Conservation (phyloP, 2,329 filamentous ascomycete genomes). For the Xylaria sp. region DNA sequence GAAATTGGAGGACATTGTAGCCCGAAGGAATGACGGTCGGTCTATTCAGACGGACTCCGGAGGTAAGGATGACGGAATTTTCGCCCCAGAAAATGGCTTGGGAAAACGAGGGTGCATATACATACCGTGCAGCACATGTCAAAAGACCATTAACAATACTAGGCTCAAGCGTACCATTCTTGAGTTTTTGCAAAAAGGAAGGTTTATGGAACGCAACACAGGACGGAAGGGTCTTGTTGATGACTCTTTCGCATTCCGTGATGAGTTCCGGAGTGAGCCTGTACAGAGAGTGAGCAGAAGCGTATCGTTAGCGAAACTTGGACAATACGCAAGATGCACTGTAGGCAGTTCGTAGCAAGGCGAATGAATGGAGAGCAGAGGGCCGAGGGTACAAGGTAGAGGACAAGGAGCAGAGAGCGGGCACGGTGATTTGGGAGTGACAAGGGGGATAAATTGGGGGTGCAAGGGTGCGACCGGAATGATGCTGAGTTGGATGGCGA, state of each 20-base stretch:
- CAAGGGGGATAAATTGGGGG: conserved; percentile 31
- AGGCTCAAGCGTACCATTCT: conserved; percentile 65
- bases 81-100: neutral
- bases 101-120: conserved; percentile 22
- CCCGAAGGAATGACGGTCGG: conserved; percentile 36
- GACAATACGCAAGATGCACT: conserved; percentile 7
- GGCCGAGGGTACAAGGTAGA: neutral
- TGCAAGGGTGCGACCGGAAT: conserved; percentile 29
- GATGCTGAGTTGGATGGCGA: conserved; percentile 37
- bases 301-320: conserved; percentile 29
- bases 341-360: neutral
- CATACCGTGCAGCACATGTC: conserved; percentile 68
- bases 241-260: conserved; percentile 69
- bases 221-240: conserved; percentile 69
- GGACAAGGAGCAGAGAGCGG: conserved; percentile 7
- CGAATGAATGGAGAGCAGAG: conserved; percentile 14
- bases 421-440: conserved; percentile 19
- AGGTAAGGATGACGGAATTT: conserved; percentile 31
- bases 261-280: conserved; percentile 68
- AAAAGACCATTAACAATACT: conserved; percentile 69
- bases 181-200: conserved; percentile 69
- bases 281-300: conserved; percentile 19
- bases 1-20: conserved; percentile 36
- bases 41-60: conserved; percentile 38
- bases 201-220: conserved; percentile 73